A percentile compares a stretch with the other conserved stretches of the same genome.
Evolutionary conservation across 805 yeast genomes (phyloP).

Genomic region (Suhomyces prunicola): DNA sequence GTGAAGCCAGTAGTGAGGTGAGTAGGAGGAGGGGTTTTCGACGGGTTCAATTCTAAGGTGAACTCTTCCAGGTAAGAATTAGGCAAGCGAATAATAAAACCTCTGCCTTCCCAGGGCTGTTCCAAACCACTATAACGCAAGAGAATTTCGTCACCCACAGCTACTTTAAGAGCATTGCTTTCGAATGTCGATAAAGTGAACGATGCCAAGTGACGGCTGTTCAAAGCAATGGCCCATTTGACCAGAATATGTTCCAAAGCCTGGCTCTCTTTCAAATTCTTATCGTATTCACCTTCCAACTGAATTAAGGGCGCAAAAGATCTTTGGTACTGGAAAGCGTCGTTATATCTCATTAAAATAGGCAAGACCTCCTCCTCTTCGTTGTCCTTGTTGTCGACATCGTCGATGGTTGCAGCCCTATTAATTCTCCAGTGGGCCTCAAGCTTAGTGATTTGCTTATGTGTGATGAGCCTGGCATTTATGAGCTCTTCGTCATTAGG

Average conservation of each 20-base stretch:
- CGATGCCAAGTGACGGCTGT: slow-evolving; percentile 63
- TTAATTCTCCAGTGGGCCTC: slow-evolving; percentile 82
- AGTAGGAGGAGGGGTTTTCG: slow-evolving; percentile 42
- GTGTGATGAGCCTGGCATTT: slow-evolving; percentile 54
- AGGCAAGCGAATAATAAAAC: slow-evolving; percentile 71
- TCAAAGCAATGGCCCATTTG: slow-evolving; percentile 68
- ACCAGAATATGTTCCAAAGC: slow-evolving; percentile 70
- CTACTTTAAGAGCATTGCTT: slow-evolving; percentile 59
- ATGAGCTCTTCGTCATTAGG: slow-evolving; percentile 65
- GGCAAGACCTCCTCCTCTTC: slow-evolving; percentile 65
- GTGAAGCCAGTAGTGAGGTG: slow-evolving; percentile 64
- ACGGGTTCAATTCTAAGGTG: slow-evolving; percentile 61
- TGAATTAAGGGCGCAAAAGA: slow-evolving; percentile 81
- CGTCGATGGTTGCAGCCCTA: slow-evolving; percentile 67
- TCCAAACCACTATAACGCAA: slow-evolving; percentile 58
- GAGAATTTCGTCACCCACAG: slow-evolving; percentile 81
- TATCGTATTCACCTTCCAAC: slow-evolving; percentile 79
- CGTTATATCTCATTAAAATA: slow-evolving; percentile 70
- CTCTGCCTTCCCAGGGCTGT: slow-evolving; percentile 69
- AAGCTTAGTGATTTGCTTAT: slow-evolving; percentile 63
- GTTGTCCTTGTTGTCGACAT: slow-evolving; percentile 48
- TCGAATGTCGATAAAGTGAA: slow-evolving; percentile 70
- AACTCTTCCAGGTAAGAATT: slow-evolving; percentile 62
- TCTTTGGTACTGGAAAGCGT: slow-evolving; percentile 82
- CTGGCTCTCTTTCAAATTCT: slow-evolving; percentile 69